Evolutionary conservation across 306 rosid species (phyloP), one percentile per base, ranked within the genome.

Genomic region (Macrotyloma uniflorum): DNA sequence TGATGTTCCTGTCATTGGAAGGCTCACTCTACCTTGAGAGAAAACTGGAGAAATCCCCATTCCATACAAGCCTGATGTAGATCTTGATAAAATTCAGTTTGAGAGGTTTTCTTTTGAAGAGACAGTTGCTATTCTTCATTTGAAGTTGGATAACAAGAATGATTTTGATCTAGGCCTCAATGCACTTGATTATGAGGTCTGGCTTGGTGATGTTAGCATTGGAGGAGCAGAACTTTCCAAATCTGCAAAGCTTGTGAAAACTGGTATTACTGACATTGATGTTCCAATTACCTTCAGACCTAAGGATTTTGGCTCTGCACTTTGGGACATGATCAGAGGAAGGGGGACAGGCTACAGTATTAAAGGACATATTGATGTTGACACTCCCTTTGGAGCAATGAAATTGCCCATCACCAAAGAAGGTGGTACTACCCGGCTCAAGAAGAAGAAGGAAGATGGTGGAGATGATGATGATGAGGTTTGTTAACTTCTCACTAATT

Each of bases 311-410:
- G 96, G 98, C 18, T 90, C 94, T 58, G 98, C 96, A 2, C 67
- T 93, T 20, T 91, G 96, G 98, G 96, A 93, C 68, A 90, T 93
- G 90, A 93, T 93, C 4, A 85, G 94, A 72, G 98, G 96, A 71
- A 88, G 30, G 75, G 98, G 98, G 4, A 90, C 90, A 0, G 90
- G 93, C 5, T 93, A 93, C 86, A 40, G 74, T 57, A 74, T 93
- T 53, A 93, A 93, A 76, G 98, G 96, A 26, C 73, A 88, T 70
- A 67, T 93, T 23, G 49, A 86, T 84, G 96, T 89, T 33, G 93
- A 93, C 72, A 93, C 96, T 4, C 98, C 98, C 70, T 93, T 90
- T 45, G 96, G 98, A 69, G 81, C 86, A 69, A 90, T 90, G 94
- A 93, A 93, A 74, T 71, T 93, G 70, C 96, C 98, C 78, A 84